Evolutionary conservation across 1,139 yeast species (phyloP).

Genomic region (Pichia sp.): DNA sequence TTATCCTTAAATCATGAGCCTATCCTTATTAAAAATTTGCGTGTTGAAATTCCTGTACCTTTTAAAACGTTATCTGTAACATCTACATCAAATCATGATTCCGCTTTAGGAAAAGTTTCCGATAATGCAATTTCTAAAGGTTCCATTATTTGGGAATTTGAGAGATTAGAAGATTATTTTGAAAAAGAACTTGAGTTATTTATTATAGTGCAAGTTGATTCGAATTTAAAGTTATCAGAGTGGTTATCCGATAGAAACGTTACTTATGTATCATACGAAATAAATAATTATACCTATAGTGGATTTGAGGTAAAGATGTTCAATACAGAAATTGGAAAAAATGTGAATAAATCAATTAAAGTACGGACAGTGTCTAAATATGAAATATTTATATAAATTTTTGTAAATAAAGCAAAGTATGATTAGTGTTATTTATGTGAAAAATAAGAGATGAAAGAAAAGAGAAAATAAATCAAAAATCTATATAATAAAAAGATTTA

Average conservation of each 20-base stretch:
- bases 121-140: too few species aligned
- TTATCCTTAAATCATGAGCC: slow-evolving; percentile 1
- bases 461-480: neutral
- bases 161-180: neutral
- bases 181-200: neutral
- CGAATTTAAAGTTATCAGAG: neutral
- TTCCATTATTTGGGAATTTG: too few species aligned
- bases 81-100: too few species aligned
- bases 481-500: neutral
- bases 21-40: slow-evolving; percentile 1
- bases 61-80: neutral
- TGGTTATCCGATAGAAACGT: neutral
- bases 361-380: neutral
- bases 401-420: neutral
- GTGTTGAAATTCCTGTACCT: slow-evolving; percentile 8
- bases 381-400: neutral
- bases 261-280: neutral
- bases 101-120: too few species aligned
- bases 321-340: neutral
- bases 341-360: neutral
- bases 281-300: neutral
- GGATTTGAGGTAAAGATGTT: neutral
- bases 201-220: neutral
- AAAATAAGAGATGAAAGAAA: neutral
- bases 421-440: neutral